Evolutionary conservation across 2,329 filamentous ascomycete species (phyloP).

Genomic region (Xylariaceae sp.): DNA sequence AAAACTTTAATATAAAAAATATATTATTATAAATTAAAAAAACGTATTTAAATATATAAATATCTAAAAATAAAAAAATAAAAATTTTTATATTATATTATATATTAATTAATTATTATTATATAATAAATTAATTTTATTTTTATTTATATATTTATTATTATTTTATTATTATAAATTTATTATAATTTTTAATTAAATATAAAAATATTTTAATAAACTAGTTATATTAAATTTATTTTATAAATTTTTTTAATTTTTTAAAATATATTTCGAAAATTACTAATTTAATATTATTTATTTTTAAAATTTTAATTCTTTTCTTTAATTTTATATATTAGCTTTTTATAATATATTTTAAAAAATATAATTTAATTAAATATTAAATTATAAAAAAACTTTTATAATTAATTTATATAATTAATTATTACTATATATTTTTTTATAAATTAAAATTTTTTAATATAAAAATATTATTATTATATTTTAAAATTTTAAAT

Average conservation of each 20-base stretch:
- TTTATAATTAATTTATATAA: not conserved
- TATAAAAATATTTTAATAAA: not conserved
- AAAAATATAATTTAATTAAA: not conserved
- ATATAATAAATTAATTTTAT: not conserved
- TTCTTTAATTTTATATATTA: too few relatives aligned
- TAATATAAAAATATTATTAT: not conserved
- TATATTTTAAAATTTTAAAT: not conserved
- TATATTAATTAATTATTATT: not conserved
- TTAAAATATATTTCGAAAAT: too few relatives aligned
- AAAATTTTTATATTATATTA: not conserved
- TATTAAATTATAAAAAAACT: not conserved
- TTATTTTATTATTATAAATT: not conserved
- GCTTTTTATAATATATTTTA: too few relatives aligned
- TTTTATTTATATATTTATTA: not conserved
- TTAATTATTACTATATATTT: too few relatives aligned
- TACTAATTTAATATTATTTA: too few relatives aligned
- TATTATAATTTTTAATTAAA: not conserved
- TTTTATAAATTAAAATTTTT: not conserved
- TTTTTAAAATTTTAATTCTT: too few relatives aligned
- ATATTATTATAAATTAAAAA: too few relatives aligned
- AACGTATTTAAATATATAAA: too few relatives aligned
- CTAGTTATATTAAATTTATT: not conserved
- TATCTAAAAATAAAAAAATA: too few relatives aligned
- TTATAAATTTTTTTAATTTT: not conserved
- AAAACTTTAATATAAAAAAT: too few relatives aligned